A percentile compares a stretch with the other conserved stretches of the same genome.
These are phyloP conservation scores for Pseudogymnoascus sp. DNA, from an alignment of 2,329 filamentous ascomycete genomes.

Conservation along the genomic window DNA sequence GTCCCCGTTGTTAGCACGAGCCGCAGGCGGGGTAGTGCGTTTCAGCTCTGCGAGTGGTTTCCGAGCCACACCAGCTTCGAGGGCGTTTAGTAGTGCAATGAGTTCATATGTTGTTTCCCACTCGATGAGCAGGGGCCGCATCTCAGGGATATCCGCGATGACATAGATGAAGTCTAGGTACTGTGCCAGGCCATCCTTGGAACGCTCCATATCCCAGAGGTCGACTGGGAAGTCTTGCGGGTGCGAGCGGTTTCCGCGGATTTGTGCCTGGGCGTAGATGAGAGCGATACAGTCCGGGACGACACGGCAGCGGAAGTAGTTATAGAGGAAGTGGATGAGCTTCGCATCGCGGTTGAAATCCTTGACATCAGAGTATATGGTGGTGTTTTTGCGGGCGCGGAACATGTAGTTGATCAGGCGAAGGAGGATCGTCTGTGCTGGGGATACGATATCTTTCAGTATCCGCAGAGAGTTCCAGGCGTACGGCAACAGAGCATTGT, in stretches of 20 bases:
- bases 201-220: slow-evolving; percentile 94
- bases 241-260: slow-evolving; percentile 65
- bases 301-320: slow-evolving; percentile 83
- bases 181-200: slow-evolving; percentile 89
- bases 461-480: slow-evolving; percentile 88
- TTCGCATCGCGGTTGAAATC: slow-evolving; percentile 50
- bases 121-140: slow-evolving; percentile 76
- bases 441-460: slow-evolving; percentile 91
- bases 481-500: slow-evolving; percentile 82
- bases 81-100: slow-evolving; percentile 73
- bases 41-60: slow-evolving; percentile 53
- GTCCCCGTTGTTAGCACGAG: slow-evolving; percentile 30
- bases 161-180: slow-evolving; percentile 92
- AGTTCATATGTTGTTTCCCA: slow-evolving; percentile 91
- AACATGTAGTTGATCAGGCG: slow-evolving; percentile 88
- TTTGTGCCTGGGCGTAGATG: slow-evolving; percentile 87
- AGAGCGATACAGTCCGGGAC: slow-evolving; percentile 92
- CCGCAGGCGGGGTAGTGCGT: slow-evolving; percentile 27
- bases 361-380: slow-evolving; percentile 39
- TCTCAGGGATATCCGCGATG: slow-evolving; percentile 74
- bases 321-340: slow-evolving; percentile 81
- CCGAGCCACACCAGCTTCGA: slow-evolving; percentile 82
- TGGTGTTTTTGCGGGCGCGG: slow-evolving; percentile 43
- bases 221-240: slow-evolving; percentile 88
- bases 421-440: slow-evolving; percentile 86